Conservation (phyloP, 2,329 filamentous ascomycete species). For the Parafenestella ontariensis region DNA sequence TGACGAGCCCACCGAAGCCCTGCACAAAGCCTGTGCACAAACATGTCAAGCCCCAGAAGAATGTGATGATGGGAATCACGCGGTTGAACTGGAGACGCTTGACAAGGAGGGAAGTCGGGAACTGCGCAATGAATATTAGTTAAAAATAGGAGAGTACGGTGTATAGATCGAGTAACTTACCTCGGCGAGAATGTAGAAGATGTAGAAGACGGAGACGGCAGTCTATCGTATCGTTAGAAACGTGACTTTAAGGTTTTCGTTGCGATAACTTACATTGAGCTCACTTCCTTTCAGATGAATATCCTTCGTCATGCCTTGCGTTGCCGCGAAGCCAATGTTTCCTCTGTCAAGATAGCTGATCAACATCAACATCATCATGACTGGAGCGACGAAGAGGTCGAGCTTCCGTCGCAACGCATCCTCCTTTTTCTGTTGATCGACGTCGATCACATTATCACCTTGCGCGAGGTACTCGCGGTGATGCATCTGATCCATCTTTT, state of each 20-base stretch:
- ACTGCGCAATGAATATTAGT: conserved; percentile 14
- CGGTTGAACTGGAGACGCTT: conserved; percentile 45
- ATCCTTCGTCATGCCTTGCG: conserved; percentile 42
- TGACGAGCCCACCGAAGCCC: conserved; percentile 29
- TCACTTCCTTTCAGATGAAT: conserved; percentile 34
- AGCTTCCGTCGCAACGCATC: conserved; percentile 39
- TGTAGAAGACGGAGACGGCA: conserved; percentile 46
- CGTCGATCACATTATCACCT: conserved; percentile 20
- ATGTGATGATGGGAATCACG: conserved; percentile 54
- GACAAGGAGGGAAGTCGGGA: conserved; percentile 42
- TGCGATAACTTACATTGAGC: conserved; percentile 29
- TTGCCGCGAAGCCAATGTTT: conserved; percentile 47
- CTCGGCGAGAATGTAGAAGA: conserved; percentile 46
- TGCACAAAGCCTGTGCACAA: conserved; percentile 32
- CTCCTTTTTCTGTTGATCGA: conserved; percentile 32
- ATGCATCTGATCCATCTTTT: conserved; percentile 20
- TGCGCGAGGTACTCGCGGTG: conserved; percentile 28
- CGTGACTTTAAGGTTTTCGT: not conserved
- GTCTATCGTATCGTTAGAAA: conserved; percentile 20
- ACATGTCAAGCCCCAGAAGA: conserved; percentile 60
- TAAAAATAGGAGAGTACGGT: too few species aligned
- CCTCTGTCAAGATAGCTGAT: conserved; percentile 46
- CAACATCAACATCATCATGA: conserved; percentile 47
- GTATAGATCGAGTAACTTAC: conserved; percentile 10
- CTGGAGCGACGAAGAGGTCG: conserved; percentile 43